Evolutionary conservation across 495 filamentous ascomycete species (phyloP).

Genomic region (Neurospora pannonica): DNA sequence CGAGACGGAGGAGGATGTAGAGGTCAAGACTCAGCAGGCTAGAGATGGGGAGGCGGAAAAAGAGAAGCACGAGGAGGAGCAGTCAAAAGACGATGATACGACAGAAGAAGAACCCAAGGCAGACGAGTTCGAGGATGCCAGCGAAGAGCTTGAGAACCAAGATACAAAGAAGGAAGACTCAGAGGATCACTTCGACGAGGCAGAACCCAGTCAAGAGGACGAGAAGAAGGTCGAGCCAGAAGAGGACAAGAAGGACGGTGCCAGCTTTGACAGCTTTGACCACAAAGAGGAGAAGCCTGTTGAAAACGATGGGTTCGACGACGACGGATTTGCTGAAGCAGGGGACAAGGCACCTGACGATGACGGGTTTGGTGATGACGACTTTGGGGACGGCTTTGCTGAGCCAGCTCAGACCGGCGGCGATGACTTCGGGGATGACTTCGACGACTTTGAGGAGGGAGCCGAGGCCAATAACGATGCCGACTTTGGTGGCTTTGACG

Average conservation of each 20-base stretch:
- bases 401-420: conserved; percentile 32
- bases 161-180: background rate
- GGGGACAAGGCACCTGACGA: background rate
- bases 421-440: conserved; percentile 72
- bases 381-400: conserved; percentile 27
- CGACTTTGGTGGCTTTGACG: conserved; percentile 58
- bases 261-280: background rate
- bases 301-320: background rate
- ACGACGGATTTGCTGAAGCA: background rate
- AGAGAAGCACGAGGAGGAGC: background rate
- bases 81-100: background rate
- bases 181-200: background rate
- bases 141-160: background rate
- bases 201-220: background rate
- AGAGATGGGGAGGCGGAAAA: background rate
- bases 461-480: conserved; percentile 69
- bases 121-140: background rate
- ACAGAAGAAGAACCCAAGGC: background rate
- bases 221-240: background rate
- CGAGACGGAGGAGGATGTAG: background rate
- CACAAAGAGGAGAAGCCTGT: background rate
- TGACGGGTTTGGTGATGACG: conserved; percentile 23
- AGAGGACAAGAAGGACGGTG: background rate
- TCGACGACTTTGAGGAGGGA: conserved; percentile 92
- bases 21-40: background rate